Conservation (phyloP, 2,329 filamentous ascomycete species). For the Arthrinium phaeospermum region DNA sequence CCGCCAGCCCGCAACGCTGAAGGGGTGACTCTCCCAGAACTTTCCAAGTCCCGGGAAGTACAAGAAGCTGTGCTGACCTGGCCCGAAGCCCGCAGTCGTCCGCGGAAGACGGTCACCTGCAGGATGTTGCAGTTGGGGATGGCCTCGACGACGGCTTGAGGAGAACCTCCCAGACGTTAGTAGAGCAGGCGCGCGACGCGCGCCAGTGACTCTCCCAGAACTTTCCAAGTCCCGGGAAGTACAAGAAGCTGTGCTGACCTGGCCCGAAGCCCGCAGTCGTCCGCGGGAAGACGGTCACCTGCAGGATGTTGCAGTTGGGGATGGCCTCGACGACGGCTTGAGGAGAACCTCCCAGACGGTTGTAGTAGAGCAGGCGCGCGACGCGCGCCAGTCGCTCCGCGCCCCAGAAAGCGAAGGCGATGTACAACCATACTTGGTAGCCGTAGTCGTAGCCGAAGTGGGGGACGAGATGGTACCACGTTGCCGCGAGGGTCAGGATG, state of each 20-base stretch:
- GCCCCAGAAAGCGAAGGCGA: conserved; percentile 34
- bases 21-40: conserved; percentile 37
- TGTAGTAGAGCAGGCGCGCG: conserved; percentile 29
- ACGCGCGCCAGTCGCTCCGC: conserved; percentile 31
- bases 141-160: conserved; percentile 24
- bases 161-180: conserved; percentile 26
- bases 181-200: conserved; percentile 28
- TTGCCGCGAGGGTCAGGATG: conserved; percentile 34
- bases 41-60: conserved; percentile 29
- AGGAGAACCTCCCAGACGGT: conserved; percentile 25
- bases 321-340: conserved; percentile 26
- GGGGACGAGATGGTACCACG: conserved; percentile 34
- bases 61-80: conserved; percentile 29
- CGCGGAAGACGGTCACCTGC: conserved; percentile 29
- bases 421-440: conserved; percentile 36
- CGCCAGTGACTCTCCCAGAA: conserved; percentile 27
- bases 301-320: conserved; percentile 26
- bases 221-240: conserved; percentile 29
- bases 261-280: conserved; percentile 23
- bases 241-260: conserved; percentile 30
- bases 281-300: conserved; percentile 28
- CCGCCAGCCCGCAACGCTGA: conserved; percentile 32
- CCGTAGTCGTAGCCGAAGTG: conserved; percentile 33
- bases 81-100: conserved; percentile 21
- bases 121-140: conserved; percentile 27